Evolutionary conservation across 139 green algal genomes (phyloP).

Genomic region (Picochlorum sp.): DNA sequence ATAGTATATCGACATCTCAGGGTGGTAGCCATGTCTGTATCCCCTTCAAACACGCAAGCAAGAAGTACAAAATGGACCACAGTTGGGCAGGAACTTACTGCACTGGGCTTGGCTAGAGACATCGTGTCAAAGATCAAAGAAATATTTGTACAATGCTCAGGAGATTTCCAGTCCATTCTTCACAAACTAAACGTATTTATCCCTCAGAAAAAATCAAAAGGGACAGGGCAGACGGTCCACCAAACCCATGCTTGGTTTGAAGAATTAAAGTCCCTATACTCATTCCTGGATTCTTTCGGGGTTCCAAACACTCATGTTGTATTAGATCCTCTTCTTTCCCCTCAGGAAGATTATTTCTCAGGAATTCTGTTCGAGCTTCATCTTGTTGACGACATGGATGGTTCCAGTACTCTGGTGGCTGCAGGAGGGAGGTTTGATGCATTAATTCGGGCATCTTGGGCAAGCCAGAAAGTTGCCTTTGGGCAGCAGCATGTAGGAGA

Average conservation of each 20-base stretch:
- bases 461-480: slow-evolving; percentile 32
- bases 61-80: slow-evolving; percentile 41
- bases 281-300: slow-evolving; percentile 44
- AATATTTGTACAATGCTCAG: slow-evolving; percentile 45
- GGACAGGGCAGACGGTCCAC: slow-evolving; percentile 6
- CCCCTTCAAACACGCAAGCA: slow-evolving; percentile 18
- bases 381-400: slow-evolving; percentile 15
- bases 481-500: background rate
- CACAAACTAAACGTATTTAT: slow-evolving; percentile 12
- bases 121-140: slow-evolving; percentile 44
- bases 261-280: slow-evolving; percentile 19
- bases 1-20: slow-evolving; percentile 40
- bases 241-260: slow-evolving; percentile 14
- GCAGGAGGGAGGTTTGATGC: slow-evolving; percentile 61
- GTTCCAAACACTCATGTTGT: slow-evolving; percentile 31
- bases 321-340: slow-evolving; percentile 69
- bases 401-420: slow-evolving; percentile 32
- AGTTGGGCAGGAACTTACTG: slow-evolving; percentile 51
- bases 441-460: slow-evolving; percentile 53
- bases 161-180: slow-evolving; percentile 11
- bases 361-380: slow-evolving; percentile 60
- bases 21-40: slow-evolving; percentile 22
- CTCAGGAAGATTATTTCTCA: slow-evolving; percentile 60
- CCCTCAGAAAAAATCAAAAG: background rate
- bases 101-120: slow-evolving; percentile 40